Percentiles rank a stretch among this genome's conserved stretches.
Conservation (phyloP, 2,329 filamentous ascomycete species). For the Fusarium kyushuense region DNA sequence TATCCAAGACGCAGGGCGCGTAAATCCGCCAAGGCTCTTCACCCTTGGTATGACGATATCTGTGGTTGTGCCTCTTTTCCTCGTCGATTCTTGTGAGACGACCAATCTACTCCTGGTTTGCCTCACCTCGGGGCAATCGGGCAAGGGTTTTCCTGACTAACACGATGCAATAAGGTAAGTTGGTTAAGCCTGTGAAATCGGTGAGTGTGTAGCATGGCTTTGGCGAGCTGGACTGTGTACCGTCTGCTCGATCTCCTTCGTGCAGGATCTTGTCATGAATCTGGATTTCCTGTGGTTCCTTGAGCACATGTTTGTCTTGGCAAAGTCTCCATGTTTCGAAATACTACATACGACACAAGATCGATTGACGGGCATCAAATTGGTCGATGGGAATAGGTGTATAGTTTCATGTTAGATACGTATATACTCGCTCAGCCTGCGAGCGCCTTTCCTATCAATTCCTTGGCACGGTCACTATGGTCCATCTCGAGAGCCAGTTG, state of each 20-base stretch:
- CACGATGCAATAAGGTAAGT: constrained; percentile 11
- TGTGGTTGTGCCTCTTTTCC: not conserved
- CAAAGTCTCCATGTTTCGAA: constrained; percentile 1
- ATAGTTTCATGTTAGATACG: not conserved
- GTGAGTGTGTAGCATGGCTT: not conserved
- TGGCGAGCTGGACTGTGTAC: not conserved
- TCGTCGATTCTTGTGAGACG: constrained; percentile 11
- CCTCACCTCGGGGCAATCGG: not conserved
- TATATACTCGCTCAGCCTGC: constrained; percentile 34
- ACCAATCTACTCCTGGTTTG: not conserved
- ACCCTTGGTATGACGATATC: not conserved
- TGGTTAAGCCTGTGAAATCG: not conserved
- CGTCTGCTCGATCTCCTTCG: constrained; percentile 1
- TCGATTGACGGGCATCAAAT: not conserved
- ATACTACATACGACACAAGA: not conserved
- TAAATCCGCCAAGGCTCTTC: constrained; percentile 7
- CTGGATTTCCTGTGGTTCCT: not conserved
- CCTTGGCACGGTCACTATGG: constrained; percentile 71
- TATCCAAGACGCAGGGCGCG: constrained; percentile 7
- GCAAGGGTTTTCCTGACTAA: constrained; percentile 6
- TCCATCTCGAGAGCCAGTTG: constrained; percentile 74
- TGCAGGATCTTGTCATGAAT: constrained; percentile 13
- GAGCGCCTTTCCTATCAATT: constrained; percentile 73
- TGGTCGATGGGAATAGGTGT: constrained; percentile 1
- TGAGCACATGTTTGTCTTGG: constrained; percentile 4